phyloP scores from a whole-genome alignment of 257 asterid species.

The Nicotiana sylvestris region DNA sequence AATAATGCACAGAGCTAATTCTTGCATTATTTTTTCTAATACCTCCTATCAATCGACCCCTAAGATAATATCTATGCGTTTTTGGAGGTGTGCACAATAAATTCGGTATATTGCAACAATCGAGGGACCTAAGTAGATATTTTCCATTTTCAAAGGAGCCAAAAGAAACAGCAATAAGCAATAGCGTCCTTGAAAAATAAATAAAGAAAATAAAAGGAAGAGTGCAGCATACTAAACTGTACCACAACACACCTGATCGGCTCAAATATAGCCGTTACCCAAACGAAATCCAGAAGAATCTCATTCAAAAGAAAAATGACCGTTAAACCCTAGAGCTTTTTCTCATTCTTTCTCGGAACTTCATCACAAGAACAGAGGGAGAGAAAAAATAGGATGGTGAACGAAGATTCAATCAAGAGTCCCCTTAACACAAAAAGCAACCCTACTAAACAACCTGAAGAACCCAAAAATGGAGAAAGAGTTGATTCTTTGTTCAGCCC shows the following conservation, averaged over 20 bases:
- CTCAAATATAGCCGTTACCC: background rate
- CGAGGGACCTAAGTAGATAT: background rate
- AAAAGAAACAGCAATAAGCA: background rate
- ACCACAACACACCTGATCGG: background rate
- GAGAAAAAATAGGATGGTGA: slow-evolving; percentile 26
- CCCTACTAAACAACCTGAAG: slow-evolving; percentile 20
- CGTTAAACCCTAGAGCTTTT: background rate
- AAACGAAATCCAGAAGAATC: background rate
- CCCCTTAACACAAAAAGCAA: slow-evolving; percentile 20
- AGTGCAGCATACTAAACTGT: background rate
- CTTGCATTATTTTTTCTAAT: no score
- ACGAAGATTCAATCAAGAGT: slow-evolving; percentile 28
- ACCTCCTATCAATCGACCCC: no score
- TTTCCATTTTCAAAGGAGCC: background rate
- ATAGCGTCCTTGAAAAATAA: no score
- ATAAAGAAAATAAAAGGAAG: background rate
- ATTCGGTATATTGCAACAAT: no score
- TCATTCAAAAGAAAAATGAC: background rate
- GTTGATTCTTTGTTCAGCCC: slow-evolving; percentile 60
- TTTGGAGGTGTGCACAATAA: background rate
- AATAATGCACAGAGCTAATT: no score
- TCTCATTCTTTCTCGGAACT: background rate
- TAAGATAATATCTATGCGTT: no score
- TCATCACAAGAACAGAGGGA: background rate
- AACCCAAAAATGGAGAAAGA: slow-evolving; percentile 28